Percentiles rank a stretch among this genome's conserved stretches.
These are phyloP conservation scores for Fragosphaeria purpurea DNA, from an alignment of 2,329 filamentous ascomycete genomes.

Conservation along the genomic window DNA sequence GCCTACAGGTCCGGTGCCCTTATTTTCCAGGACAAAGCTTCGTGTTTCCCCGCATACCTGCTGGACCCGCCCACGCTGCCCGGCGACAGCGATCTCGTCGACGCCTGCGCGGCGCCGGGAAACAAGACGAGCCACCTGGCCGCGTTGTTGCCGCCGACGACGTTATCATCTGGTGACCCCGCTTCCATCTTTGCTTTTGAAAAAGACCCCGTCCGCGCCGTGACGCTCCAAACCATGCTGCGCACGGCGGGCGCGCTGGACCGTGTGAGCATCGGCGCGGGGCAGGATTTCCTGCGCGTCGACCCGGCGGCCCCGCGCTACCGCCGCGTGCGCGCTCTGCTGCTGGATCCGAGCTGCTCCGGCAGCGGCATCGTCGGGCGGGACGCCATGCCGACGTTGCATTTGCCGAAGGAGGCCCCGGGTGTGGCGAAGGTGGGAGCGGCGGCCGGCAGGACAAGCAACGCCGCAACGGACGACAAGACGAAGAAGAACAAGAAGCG, in stretches of 20 bases:
- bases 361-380: conserved; percentile 89
- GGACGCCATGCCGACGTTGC: conserved; percentile 63
- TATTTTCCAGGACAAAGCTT: conserved; percentile 93
- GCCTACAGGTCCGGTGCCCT: conserved; percentile 70
- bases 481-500: conserved; percentile 31
- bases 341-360: conserved; percentile 91
- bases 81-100: conserved; percentile 53
- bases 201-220: conserved; percentile 59
- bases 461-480: conserved; percentile 1
- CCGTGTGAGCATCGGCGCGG: conserved; percentile 54
- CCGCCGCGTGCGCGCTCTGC: conserved; percentile 62
- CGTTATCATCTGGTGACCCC: too few relatives aligned
- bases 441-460: conserved; percentile 1
- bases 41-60: conserved; percentile 89
- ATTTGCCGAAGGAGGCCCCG: conserved; percentile 38
- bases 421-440: not conserved
- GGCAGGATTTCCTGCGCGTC: conserved; percentile 72
- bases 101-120: conserved; percentile 87
- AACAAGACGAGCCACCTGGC: conserved; percentile 96
- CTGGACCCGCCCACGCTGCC: conserved; percentile 50
- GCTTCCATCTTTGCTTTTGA: conserved; percentile 64
- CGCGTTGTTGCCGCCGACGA: conserved; percentile 45
- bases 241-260: conserved; percentile 54
- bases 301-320: conserved; percentile 55
- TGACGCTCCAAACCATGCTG: conserved; percentile 78